These are phyloP conservation scores for Cladosporium sp. DNA, from an alignment of 2,329 filamentous ascomycete species.

Conservation along the genomic window DNA sequence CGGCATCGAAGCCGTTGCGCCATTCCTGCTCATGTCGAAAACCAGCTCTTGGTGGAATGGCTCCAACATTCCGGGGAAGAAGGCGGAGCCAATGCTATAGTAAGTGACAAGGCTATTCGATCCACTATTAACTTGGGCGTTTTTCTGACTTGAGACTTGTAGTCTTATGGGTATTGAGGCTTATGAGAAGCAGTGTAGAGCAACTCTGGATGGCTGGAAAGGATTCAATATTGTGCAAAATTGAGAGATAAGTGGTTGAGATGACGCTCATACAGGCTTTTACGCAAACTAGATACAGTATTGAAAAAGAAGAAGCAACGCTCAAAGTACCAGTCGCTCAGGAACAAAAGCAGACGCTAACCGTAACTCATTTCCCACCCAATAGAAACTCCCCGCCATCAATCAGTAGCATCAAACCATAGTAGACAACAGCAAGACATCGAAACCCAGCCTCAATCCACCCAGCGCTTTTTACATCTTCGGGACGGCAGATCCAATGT, in stretches of 20 bases:
- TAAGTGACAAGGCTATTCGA: not conserved
- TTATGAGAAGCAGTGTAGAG: slow-evolving; percentile 39
- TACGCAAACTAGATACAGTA: not conserved
- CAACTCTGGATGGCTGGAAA: slow-evolving; percentile 33
- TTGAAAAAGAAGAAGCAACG: not conserved
- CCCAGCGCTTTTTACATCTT: not conserved
- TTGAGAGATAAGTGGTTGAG: not conserved
- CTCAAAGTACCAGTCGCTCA: not conserved
- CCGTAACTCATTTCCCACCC: not conserved
- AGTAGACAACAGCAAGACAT: too few relatives aligned
- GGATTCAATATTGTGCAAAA: slow-evolving; percentile 25
- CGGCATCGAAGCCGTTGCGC: slow-evolving; percentile 25
- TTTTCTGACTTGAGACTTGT: not conserved
- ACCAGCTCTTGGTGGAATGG: slow-evolving; percentile 35
- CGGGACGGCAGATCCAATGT: slow-evolving; percentile 11
- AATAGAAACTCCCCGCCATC: too few relatives aligned
- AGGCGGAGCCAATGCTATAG: slow-evolving; percentile 37
- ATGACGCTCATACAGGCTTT: not conserved
- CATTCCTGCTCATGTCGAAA: slow-evolving; percentile 27
- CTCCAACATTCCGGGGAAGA: slow-evolving; percentile 44
- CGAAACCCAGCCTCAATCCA: not conserved
- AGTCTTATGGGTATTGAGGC: slow-evolving; percentile 23
- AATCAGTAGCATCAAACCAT: not conserved
- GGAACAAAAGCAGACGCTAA: not conserved
- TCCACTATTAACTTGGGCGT: not conserved